phyloP scores from a whole-genome alignment of 2,329 filamentous ascomycete genomes.

The Anisogramma anomala region DNA sequence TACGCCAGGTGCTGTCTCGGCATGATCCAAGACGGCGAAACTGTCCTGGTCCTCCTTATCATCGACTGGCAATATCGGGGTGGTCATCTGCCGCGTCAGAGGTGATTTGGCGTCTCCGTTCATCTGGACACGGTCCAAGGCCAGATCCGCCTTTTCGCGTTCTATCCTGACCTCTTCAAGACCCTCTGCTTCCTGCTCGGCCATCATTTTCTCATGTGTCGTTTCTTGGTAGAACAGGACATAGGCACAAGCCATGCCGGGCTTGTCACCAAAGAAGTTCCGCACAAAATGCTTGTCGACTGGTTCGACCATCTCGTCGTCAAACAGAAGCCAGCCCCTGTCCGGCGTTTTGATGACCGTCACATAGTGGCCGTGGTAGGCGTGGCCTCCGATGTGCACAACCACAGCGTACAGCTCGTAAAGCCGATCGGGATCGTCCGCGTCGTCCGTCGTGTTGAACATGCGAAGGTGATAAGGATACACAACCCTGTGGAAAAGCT shows the following conservation, averaged over 20 bases:
- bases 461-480: constrained; percentile 94
- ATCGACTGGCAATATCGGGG: constrained; percentile 32
- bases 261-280: constrained; percentile 93
- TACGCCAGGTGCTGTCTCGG: constrained; percentile 47
- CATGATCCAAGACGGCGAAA: constrained; percentile 52
- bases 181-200: constrained; percentile 76
- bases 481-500: constrained; percentile 91
- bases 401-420: constrained; percentile 97
- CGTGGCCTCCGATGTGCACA: constrained; percentile 91
- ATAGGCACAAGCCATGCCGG: constrained; percentile 85
- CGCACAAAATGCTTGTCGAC: constrained; percentile 93
- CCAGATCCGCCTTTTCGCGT: constrained; percentile 44
- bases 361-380: constrained; percentile 95
- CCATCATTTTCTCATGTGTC: constrained; percentile 52
- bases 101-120: constrained; percentile 29
- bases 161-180: constrained; percentile 48
- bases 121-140: constrained; percentile 26
- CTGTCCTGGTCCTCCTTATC: constrained; percentile 40
- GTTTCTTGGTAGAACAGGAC: constrained; percentile 97
- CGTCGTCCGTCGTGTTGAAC: constrained; percentile 95
- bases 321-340: constrained; percentile 88
- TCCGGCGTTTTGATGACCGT: constrained; percentile 97
- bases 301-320: constrained; percentile 97
- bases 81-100: constrained; percentile 38
- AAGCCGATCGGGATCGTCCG: constrained; percentile 80